Base-by-base conservation (phyloP, 768 basidiomycete genomes). In the Amanita fuliginea region DNA sequence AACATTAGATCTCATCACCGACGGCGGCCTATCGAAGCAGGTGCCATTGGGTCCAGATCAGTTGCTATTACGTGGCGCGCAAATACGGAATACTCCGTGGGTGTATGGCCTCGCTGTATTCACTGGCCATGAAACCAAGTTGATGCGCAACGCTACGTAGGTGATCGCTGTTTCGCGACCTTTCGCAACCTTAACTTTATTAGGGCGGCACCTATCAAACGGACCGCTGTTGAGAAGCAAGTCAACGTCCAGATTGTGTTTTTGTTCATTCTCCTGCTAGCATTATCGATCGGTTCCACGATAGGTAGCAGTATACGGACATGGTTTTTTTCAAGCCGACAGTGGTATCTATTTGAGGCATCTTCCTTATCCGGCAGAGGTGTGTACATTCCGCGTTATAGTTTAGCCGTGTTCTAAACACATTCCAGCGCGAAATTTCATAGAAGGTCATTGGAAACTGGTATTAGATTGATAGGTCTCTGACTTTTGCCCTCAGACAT, bases 101-200 rank as follows among this genome's bases (percentile, higher is more conserved):
- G 78, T 88, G 24, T 98, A 97, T 64, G 95, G 94, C 10, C 61
- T 99, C 6, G 84, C 83, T 30, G 86, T 98, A 36, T 97, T 92
- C 57, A 95, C 93, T 0, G 96, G 96, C 0, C 96, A 98, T 60
- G 94, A 99, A 71, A 98, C 96, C 16, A 99, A 99, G 65, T 66
- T 99, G 33, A 94, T 98, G 92, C 78, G 90, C 52, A 98, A 98
- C 59, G 95, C 96, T 37, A 97, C 94, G 92, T 93, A 60, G 69
- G 90, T 72, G n/a, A 14, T 7, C 19, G 7, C 13, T 19, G 11
- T 13, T 19, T 44, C 7, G 21, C 22, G 21, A 21, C 30, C n/a
- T 46, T 33, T 19, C 7, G n/a, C 18, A 5, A 18, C 18, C 44
- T 46, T 14, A n/a, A 46, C n/a, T 42, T 18, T 14, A 26, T 41